A percentile compares a stretch with the other conserved stretches of the same genome.
phyloP scores from a whole-genome alignment of 2,329 filamentous ascomycete genomes.

The Penicillium griseofulvum region DNA sequence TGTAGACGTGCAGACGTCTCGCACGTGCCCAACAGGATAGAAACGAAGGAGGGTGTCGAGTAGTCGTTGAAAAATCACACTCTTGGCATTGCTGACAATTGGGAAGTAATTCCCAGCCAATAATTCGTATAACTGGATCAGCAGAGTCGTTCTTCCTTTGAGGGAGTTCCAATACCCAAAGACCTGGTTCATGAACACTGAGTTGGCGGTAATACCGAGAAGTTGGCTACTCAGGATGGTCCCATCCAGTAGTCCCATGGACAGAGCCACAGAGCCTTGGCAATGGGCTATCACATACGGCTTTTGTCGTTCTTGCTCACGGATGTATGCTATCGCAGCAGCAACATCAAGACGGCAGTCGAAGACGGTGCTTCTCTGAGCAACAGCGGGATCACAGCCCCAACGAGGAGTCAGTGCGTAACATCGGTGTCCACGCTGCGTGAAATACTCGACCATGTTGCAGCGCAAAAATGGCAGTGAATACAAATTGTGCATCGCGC shows the following conservation, averaged over 20 bases:
- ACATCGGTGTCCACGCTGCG: conserved; percentile 1
- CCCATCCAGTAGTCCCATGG: conserved; percentile 19
- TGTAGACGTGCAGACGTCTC: conserved; percentile 33
- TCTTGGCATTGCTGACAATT: background rate
- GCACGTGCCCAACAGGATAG: conserved; percentile 30
- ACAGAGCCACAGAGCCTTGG: conserved; percentile 17
- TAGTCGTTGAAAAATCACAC: conserved; percentile 12
- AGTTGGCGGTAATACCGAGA: conserved; percentile 20
- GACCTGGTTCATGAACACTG: conserved; percentile 22
- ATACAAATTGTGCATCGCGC: background rate
- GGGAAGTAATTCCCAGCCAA: conserved; percentile 17
- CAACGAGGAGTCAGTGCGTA: conserved; percentile 10
- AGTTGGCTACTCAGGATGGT: conserved; percentile 15
- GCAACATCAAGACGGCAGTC: conserved; percentile 11
- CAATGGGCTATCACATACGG: conserved; percentile 22
- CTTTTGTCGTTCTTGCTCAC: conserved; percentile 5
- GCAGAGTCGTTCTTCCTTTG: conserved; percentile 1
- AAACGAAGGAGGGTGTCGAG: conserved; percentile 29
- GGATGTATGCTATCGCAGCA: conserved; percentile 16
- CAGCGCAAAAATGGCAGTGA: conserved; percentile 3
- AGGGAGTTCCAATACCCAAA: conserved; percentile 20
- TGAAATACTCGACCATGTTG: conserved; percentile 10
- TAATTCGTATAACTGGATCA: conserved; percentile 4
- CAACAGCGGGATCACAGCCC: background rate
- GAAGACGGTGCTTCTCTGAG: background rate